Conservation (phyloP, 345 rosid species). For the Cardamine occulta region DNA sequence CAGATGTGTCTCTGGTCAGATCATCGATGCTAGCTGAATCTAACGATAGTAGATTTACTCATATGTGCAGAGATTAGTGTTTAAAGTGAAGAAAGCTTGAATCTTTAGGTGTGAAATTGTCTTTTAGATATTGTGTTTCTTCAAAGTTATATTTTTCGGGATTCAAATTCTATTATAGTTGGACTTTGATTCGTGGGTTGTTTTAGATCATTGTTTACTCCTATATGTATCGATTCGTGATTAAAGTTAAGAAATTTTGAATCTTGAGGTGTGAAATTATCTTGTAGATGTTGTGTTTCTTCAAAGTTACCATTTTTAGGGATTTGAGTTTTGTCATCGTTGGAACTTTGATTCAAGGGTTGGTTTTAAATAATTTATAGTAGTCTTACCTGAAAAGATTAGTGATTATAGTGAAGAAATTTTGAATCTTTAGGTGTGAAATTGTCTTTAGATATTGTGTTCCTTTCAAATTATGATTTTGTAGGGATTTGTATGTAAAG, state of each 20-base stretch:
- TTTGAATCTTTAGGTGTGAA: slow-evolving; percentile 1
- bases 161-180: background rate
- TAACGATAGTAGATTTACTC: background rate
- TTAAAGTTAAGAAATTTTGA: background rate
- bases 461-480: background rate
- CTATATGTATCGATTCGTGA: background rate
- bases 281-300: slow-evolving; percentile 3
- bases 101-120: slow-evolving; percentile 2
- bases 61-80: background rate
- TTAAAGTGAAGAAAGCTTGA: background rate
- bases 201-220: background rate
- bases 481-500: slow-evolving; percentile 7
- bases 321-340: background rate
- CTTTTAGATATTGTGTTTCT: slow-evolving; percentile 3
- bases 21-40: background rate
- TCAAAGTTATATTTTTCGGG: background rate
- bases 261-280: slow-evolving; percentile 3
- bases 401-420: background rate
- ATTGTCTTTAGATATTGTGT: background rate
- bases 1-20: background rate
- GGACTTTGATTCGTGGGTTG: background rate
- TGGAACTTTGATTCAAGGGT: background rate
- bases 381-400: background rate
- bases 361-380: background rate
- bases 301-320: background rate